Base-by-base conservation (phyloP, 441 rosid genomes). In the Brassica balearica region DNA sequence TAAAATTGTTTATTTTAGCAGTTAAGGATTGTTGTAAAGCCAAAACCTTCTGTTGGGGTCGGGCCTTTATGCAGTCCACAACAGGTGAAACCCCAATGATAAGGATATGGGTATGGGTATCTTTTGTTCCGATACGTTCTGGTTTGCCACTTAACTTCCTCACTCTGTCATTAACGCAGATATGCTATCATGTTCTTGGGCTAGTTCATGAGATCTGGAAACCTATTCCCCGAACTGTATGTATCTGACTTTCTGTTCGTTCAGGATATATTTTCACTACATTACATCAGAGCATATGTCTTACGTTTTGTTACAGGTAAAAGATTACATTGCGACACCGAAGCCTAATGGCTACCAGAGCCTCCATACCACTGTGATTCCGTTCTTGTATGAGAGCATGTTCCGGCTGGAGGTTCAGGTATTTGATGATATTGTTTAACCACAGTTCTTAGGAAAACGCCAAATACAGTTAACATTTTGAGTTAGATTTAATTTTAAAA, bases 341-440 rank as follows among this genome's bases (percentile, higher is more conserved):
- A 94, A 96, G 84, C 97, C 99, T 66, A 96, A 96, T 79, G 99
- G 99, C 69, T 96, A 96, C 81, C 98, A 96, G 88, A 94, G 99
- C 87, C 96, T 96, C 51, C 97, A 96, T 80, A 92, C 99, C 59
- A 92, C 91, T 60, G 98, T 96, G 19, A 93, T 96, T 82, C 99
- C 99, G 20, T 96, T 96, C 88, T 84, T 96, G 81, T 91, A 93
- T 80, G 99, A 96, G 84, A 96, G 99, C 84, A 93, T 90, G 98
- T 91, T 96, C 38, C 90, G 94, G 29, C 82, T 96, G 82, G 99
- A 96, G 83, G 98, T 96, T 84, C 99, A 93, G 98, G 98, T 95
- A 88, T 22, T 68, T 77, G 51, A 76, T 74, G 2, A 6, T 76
- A 65, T 3, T 41, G 9, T 75, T 51, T 77, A 62, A 64, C 69